Conservation (phyloP, 2,329 filamentous ascomycete genomes). For the Colletotrichum tanaceti region DNA sequence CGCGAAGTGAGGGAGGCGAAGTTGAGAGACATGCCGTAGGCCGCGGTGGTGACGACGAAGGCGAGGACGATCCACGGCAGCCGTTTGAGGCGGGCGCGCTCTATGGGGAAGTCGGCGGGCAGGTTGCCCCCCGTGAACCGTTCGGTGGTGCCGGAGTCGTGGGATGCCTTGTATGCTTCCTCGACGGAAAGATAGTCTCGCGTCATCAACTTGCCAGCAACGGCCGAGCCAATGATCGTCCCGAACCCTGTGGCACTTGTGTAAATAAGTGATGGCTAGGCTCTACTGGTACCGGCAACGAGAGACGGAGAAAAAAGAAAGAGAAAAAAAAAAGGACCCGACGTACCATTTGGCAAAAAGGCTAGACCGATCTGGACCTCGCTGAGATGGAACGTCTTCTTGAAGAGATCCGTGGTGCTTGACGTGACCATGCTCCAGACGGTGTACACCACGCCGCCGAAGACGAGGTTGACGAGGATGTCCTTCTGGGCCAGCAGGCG, state of each 20-base stretch:
- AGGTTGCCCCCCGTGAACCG: slow-evolving; percentile 46
- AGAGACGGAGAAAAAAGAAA: too few species aligned
- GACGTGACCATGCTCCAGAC: slow-evolving; percentile 62
- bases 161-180: slow-evolving; percentile 43
- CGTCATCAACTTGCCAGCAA: slow-evolving; percentile 57
- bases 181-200: slow-evolving; percentile 44
- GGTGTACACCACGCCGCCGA: slow-evolving; percentile 52
- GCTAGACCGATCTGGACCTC: slow-evolving; percentile 44
- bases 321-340: too few species aligned
- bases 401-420: slow-evolving; percentile 53
- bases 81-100: slow-evolving; percentile 53
- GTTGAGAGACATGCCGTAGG: slow-evolving; percentile 51
- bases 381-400: slow-evolving; percentile 44
- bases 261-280: neutral
- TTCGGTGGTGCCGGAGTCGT: slow-evolving; percentile 38
- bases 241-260: slow-evolving; percentile 46
- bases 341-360: slow-evolving; percentile 46
- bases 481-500: slow-evolving; percentile 56
- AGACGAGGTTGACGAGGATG: slow-evolving; percentile 56
- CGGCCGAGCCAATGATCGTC: slow-evolving; percentile 55
- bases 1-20: slow-evolving; percentile 25
- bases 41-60: slow-evolving; percentile 50
- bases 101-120: slow-evolving; percentile 56
- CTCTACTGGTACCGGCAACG: too few species aligned
- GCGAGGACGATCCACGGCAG: slow-evolving; percentile 51